Percentiles rank a stretch among this genome's conserved stretches.
Evolutionary conservation across 768 basidiomycete genomes (phyloP).

Genomic region (Panaeolus cyanescens): DNA sequence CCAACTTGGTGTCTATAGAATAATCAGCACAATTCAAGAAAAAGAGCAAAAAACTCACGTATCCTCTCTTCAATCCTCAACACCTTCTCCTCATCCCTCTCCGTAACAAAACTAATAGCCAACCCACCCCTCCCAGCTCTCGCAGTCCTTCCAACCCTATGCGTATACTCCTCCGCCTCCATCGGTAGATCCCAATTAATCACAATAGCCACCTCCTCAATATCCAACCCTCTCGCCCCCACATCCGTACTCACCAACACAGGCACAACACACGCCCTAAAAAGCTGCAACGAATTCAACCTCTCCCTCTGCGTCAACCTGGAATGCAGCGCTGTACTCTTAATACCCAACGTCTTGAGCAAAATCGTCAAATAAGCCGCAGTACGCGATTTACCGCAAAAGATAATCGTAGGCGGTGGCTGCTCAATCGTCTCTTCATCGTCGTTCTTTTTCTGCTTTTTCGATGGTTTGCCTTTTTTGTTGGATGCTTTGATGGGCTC

Average conservation of each 20-base stretch:
- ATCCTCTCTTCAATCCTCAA: slow-evolving; percentile 84
- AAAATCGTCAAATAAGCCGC: slow-evolving; percentile 87
- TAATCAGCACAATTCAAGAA: background rate
- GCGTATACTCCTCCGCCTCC: slow-evolving; percentile 92
- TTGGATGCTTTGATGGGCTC: slow-evolving; percentile 41
- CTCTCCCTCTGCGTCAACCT: slow-evolving; percentile 92
- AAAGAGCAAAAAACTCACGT: slow-evolving; percentile 48
- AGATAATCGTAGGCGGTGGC: slow-evolving; percentile 96
- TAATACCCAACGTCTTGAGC: slow-evolving; percentile 77
- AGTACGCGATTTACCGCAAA: slow-evolving; percentile 82
- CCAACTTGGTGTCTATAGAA: slow-evolving; percentile 66
- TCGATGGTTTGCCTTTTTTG: slow-evolving; percentile 20
- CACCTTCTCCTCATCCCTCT: slow-evolving; percentile 86
- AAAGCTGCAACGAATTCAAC: slow-evolving; percentile 79
- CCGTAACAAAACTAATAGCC: slow-evolving; percentile 93
- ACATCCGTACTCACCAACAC: slow-evolving; percentile 96
- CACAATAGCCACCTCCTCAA: slow-evolving; percentile 94
- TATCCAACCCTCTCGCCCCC: slow-evolving; percentile 92
- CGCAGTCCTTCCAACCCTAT: slow-evolving; percentile 93
- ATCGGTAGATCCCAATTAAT: slow-evolving; percentile 96
- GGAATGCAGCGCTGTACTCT: slow-evolving; percentile 90
- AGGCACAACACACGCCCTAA: slow-evolving; percentile 84
- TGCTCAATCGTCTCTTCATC: slow-evolving; percentile 58
- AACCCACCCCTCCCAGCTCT: slow-evolving; percentile 88
- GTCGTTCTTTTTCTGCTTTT: slow-evolving; percentile 34